phyloP scores from a whole-genome alignment of 306 rosid species.

The apple (Malus domestica) region ASM211411v1 NC_041792.1:30140907-30141406 shows the following conservation, averaged over 20 bases:
- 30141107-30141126: background rate
- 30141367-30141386: background rate
- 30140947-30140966: background rate
- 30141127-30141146: conserved; percentile 63
- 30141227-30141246: conserved; percentile 44
- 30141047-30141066: background rate
- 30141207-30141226: conserved; percentile 95
- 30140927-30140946: background rate
- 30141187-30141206: conserved; percentile 90
- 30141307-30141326: background rate
- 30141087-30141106: background rate
- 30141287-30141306: background rate
- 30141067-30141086: background rate
- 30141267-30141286: conserved; percentile 10
- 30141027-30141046: background rate
- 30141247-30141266: conserved; percentile 4
- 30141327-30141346: background rate
- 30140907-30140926: background rate
- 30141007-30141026: background rate
- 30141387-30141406: background rate
- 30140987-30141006: background rate
- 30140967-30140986: background rate
- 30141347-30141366: background rate
- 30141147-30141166: conserved; percentile 73
- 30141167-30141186: conserved; percentile 69